Conservation (phyloP, 2,329 filamentous ascomycete species). For the Waltergamsia citrina region DNA sequence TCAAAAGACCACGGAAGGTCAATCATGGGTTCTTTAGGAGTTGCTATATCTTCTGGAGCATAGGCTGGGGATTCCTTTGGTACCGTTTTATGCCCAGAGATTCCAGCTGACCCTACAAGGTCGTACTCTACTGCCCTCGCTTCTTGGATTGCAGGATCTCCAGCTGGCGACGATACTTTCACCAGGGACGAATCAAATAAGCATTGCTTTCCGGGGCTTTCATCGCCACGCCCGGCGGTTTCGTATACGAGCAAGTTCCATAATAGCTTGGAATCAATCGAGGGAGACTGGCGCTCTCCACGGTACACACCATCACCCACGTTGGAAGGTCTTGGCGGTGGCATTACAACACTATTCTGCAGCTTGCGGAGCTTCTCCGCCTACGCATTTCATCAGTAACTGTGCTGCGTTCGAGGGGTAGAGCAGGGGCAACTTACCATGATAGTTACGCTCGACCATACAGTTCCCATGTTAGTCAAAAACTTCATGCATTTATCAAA, state of each 20-base stretch:
- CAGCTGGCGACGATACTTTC: conserved; percentile 1
- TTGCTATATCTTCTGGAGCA: conserved; percentile 17
- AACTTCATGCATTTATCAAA: conserved; percentile 17
- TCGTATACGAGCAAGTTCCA: conserved; percentile 26
- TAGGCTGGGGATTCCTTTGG: conserved; percentile 20
- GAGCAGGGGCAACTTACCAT: conserved; percentile 11
- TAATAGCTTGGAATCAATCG: conserved; percentile 22
- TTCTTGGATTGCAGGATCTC: too few species aligned
- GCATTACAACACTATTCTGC: conserved; percentile 17
- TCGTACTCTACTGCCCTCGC: conserved; percentile 17
- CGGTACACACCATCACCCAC: neutral
- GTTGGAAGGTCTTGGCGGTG: neutral
- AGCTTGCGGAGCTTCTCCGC: conserved; percentile 17
- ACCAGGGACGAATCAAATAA: conserved; percentile 11
- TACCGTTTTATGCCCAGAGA: conserved; percentile 26
- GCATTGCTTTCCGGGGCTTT: conserved; percentile 11
- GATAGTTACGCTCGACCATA: conserved; percentile 13
- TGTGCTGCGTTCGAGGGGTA: neutral
- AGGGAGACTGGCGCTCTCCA: conserved; percentile 8
- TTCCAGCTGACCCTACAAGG: conserved; percentile 25
- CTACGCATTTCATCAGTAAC: conserved; percentile 5
- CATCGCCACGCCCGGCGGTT: conserved; percentile 15
- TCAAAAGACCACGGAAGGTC: conserved; percentile 8
- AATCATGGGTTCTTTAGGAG: conserved; percentile 1
- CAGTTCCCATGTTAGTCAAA: conserved; percentile 11